phyloP scores from a whole-genome alignment of 148 eudicot genomes.

The Simmondsia chinensis region DNA sequence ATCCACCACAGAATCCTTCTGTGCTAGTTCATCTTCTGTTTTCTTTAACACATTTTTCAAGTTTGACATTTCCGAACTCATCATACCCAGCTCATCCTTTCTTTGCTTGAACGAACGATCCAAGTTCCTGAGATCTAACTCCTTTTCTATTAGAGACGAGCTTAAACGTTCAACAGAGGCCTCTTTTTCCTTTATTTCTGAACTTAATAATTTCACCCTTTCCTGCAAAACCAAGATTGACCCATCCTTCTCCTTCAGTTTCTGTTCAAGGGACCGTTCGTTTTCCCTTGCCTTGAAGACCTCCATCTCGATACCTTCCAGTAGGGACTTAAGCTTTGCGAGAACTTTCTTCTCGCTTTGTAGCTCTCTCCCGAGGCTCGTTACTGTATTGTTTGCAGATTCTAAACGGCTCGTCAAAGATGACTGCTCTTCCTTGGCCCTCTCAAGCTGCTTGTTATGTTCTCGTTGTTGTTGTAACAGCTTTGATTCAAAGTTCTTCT shows the following conservation, averaged over 20 bases:
- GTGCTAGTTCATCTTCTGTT: conserved; percentile 31
- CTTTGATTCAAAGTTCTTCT: conserved; percentile 47
- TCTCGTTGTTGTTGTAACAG: conserved; percentile 43
- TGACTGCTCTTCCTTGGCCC: conserved; percentile 54
- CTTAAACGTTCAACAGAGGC: conserved; percentile 28
- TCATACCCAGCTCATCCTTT: conserved; percentile 27
- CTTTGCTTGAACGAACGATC: conserved; percentile 24
- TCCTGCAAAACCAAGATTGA: conserved; percentile 49
- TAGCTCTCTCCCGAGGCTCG: conserved; percentile 42
- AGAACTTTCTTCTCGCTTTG: conserved; percentile 34
- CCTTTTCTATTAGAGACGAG: conserved; percentile 41
- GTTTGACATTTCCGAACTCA: conserved; percentile 26
- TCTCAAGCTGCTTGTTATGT: conserved; percentile 30
- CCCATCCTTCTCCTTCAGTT: conserved; percentile 54
- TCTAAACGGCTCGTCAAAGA: conserved; percentile 41
- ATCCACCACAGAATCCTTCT: conserved; percentile 34
- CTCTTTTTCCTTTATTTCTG: conserved; percentile 66
- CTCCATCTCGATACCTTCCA: conserved; percentile 32
- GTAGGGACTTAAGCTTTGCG: conserved; percentile 34
- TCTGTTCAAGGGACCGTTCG: conserved; percentile 42
- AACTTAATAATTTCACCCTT: conserved; percentile 34
- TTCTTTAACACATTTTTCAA: conserved; percentile 37
- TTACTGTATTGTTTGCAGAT: conserved; percentile 44
- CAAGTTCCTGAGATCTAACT: conserved; percentile 35
- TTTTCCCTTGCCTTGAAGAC: conserved; percentile 33